A percentile compares a stretch with the other conserved stretches of the same genome.
These are phyloP conservation scores for Pseudopyrenochaeta lycopersici DNA, from an alignment of 2,329 filamentous ascomycete species.

Conservation along the genomic window DNA sequence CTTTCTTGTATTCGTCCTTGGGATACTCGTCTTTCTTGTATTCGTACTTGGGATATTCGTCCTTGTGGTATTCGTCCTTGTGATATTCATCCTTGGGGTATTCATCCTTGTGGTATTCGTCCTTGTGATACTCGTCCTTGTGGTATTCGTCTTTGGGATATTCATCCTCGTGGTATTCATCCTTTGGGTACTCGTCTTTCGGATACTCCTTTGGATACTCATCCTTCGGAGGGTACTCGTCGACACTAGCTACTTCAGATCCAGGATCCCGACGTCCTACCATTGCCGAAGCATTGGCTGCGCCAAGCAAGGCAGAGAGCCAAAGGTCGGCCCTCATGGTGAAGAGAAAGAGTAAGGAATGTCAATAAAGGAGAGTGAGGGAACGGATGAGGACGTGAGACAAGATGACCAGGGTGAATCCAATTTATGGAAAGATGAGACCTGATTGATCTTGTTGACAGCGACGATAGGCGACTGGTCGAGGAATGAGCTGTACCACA, in stretches of 20 bases:
- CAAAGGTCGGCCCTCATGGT: slow-evolving; percentile 31
- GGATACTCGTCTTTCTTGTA: background rate
- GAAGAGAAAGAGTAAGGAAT: slow-evolving; percentile 26
- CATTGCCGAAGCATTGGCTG: slow-evolving; percentile 25
- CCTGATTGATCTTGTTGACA: slow-evolving; percentile 37
- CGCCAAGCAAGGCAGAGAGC: slow-evolving; percentile 24
- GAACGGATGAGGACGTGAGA: slow-evolving; percentile 27
- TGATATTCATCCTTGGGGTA: background rate
- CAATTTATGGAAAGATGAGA: slow-evolving; percentile 36
- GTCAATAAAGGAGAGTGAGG: slow-evolving; percentile 29
- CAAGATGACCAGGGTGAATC: slow-evolving; percentile 26
- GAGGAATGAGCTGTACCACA: slow-evolving; percentile 35
- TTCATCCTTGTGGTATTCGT: background rate
- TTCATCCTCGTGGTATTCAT: background rate
- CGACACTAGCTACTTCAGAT: background rate
- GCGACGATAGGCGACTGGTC: slow-evolving; percentile 7
- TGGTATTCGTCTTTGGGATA: background rate
- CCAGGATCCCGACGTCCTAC: slow-evolving; percentile 6
- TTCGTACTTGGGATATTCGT: slow-evolving; percentile 1
- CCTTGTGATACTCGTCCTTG: background rate
- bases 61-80: background rate
- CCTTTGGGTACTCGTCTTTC: no score
- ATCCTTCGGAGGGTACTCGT: background rate
- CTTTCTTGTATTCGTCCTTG: slow-evolving; percentile 4
- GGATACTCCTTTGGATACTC: background rate